phyloP scores from a whole-genome alignment of 306 rosid species.

The Quercus variabilis region DNA sequence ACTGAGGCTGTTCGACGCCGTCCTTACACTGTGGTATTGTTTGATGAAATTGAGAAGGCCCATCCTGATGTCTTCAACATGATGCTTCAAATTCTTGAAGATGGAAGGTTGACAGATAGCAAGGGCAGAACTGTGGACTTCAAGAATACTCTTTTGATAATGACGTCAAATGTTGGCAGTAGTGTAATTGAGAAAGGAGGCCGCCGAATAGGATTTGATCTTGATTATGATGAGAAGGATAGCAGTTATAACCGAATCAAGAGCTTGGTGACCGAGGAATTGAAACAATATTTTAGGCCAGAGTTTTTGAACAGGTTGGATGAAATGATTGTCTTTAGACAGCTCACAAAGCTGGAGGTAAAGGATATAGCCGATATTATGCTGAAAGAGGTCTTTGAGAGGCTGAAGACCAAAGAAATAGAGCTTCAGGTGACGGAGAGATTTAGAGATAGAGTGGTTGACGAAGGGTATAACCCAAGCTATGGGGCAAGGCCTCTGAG shows the following conservation, averaged over 20 bases:
- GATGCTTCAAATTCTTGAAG: slow-evolving; percentile 98
- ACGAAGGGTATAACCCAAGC: slow-evolving; percentile 93
- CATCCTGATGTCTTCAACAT: slow-evolving; percentile 95
- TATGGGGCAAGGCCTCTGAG: slow-evolving; percentile 97
- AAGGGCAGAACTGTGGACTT: slow-evolving; percentile 97
- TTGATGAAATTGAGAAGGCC: slow-evolving; percentile 97
- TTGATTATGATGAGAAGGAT: slow-evolving; percentile 89
- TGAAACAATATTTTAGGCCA: slow-evolving; percentile 87
- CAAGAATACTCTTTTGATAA: slow-evolving; percentile 90
- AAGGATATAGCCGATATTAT: slow-evolving; percentile 93
- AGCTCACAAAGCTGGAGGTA: slow-evolving; percentile 88
- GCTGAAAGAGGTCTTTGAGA: slow-evolving; percentile 91
- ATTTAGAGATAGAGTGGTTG: slow-evolving; percentile 88
- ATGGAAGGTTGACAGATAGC: slow-evolving; percentile 91
- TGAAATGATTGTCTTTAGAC: slow-evolving; percentile 94
- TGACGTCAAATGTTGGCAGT: slow-evolving; percentile 97
- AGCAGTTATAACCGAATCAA: slow-evolving; percentile 82
- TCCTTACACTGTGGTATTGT: slow-evolving; percentile 88
- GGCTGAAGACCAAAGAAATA: slow-evolving; percentile 68
- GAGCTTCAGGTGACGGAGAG: slow-evolving; percentile 94
- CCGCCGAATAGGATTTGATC: slow-evolving; percentile 79
- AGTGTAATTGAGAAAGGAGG: slow-evolving; percentile 98
- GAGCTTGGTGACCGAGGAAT: slow-evolving; percentile 94
- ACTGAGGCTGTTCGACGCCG: slow-evolving; percentile 98
- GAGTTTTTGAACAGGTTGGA: slow-evolving; percentile 93